phyloP scores from a whole-genome alignment of 257 asterid genomes.

The Solanum sejunctum region DNA sequence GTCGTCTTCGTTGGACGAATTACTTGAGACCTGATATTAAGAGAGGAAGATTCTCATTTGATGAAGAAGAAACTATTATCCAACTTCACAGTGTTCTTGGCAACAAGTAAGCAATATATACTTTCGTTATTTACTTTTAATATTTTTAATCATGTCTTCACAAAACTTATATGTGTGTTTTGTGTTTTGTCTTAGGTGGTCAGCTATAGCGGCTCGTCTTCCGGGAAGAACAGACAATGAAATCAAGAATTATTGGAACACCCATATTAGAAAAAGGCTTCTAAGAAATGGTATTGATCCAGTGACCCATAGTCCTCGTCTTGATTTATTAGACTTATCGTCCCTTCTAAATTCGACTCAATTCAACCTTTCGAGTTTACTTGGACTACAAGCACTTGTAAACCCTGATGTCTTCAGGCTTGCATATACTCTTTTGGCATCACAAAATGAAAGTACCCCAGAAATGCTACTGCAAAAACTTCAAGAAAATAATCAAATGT shows the following conservation, averaged over 20 bases:
- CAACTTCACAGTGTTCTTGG: constrained; percentile 81
- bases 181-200: constrained; percentile 40
- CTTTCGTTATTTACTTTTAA: background rate
- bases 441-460: constrained; percentile 25
- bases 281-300: constrained; percentile 71
- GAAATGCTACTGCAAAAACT: constrained; percentile 26
- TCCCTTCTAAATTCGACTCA: constrained; percentile 46
- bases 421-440: constrained; percentile 26
- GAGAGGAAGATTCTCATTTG: constrained; percentile 78
- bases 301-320: constrained; percentile 71
- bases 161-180: background rate
- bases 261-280: constrained; percentile 68
- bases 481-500: constrained; percentile 32
- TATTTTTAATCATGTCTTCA: background rate
- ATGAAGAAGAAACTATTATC: constrained; percentile 72
- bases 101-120: constrained; percentile 47
- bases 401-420: constrained; percentile 51
- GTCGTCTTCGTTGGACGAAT: constrained; percentile 81
- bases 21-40: constrained; percentile 78
- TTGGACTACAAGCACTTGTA: constrained; percentile 58
- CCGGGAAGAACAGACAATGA: constrained; percentile 87
- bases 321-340: constrained; percentile 54
- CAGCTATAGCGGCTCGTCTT: constrained; percentile 68
- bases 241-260: constrained; percentile 84
- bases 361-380: constrained; percentile 38